Evolutionary conservation across 2,329 filamentous ascomycete genomes (phyloP).

Genomic region (Ophiostoma triangulosporum): DNA sequence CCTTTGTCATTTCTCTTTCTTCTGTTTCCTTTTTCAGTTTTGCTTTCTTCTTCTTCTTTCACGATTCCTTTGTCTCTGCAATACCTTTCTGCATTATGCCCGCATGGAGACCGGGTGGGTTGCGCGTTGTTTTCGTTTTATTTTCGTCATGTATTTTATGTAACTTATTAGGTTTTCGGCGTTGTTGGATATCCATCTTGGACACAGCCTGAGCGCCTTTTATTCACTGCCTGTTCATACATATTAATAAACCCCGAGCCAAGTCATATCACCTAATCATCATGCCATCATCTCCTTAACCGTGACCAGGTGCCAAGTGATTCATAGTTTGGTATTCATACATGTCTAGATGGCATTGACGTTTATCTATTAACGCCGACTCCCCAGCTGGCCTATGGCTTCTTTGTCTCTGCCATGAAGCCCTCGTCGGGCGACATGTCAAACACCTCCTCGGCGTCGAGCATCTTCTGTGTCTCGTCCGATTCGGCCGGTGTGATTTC

Average conservation of each 20-base stretch:
- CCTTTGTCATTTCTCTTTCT: neutral
- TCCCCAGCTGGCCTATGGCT: neutral
- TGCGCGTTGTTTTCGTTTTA: neutral
- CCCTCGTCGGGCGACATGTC: conserved; percentile 26
- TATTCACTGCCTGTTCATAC: neutral
- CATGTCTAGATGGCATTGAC: neutral
- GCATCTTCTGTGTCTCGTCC: conserved; percentile 23
- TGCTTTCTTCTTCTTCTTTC: neutral
- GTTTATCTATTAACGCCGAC: no score
- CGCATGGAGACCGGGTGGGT: neutral
- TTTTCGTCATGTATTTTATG: neutral
- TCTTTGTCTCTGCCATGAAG: conserved; percentile 20
- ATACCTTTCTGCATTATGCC: neutral
- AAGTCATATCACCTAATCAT: neutral
- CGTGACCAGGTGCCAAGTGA: neutral
- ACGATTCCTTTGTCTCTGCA: neutral
- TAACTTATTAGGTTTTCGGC: no score
- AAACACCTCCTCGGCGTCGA: conserved; percentile 31
- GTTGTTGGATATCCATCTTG: neutral
- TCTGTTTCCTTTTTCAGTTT: neutral
- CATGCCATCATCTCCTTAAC: neutral
- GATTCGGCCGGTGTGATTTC: conserved; percentile 18
- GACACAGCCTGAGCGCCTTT: neutral
- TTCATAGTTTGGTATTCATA: neutral
- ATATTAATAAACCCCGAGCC: no score